Evolutionary conservation across 306 rosid genomes (phyloP), one percentile per base, ranked within the genome.

Genomic region (Fragaria vesca): DNA sequence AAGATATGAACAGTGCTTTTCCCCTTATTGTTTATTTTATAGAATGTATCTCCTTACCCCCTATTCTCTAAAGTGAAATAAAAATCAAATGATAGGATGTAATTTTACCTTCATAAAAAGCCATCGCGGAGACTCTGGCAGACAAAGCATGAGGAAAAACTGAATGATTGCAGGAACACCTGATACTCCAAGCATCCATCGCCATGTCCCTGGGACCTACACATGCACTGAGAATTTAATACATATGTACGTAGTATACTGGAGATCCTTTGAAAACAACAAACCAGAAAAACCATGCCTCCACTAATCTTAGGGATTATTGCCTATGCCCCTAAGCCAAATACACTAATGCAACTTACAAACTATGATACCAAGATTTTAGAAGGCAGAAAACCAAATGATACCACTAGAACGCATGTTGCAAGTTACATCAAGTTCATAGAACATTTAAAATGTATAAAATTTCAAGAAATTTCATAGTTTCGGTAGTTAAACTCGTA

Each of bases 61-160:
- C 50, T 38, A 38, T 18, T 38, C 15, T 36, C 34, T 28, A 58
- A 8, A n/a, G 9, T 26, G 13, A 58, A 57, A 61, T 61, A 30
- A 21, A 26, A 60, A 11, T 32, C 16, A 6, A 55, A 24, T 13
- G 34, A 73, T 6, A 17, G 8, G 58, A 57, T 38, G 79, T 34
- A 46, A 50, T 20, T 8, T 51, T 67, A 89, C 97, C 91, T 89
- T 88, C 78, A 86, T 87, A 81, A 90, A 89, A 75, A 94, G 98
- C 98, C 98, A 94, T 75, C 94, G 84, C 2, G 98, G 98, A 65
- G 98, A 94, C 81, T 94, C 97, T 4, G 98, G 98, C 17, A 94
- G 80, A 76, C 20, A 89, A 20, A 94, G 85, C 97, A 94, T 94
- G 77, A 88, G 90, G 72, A 40, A 32, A 78, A 94, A 94, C 81